phyloP scores from a whole-genome alignment of 257 asterid species.

The Solanum ossicruentum region DNA sequence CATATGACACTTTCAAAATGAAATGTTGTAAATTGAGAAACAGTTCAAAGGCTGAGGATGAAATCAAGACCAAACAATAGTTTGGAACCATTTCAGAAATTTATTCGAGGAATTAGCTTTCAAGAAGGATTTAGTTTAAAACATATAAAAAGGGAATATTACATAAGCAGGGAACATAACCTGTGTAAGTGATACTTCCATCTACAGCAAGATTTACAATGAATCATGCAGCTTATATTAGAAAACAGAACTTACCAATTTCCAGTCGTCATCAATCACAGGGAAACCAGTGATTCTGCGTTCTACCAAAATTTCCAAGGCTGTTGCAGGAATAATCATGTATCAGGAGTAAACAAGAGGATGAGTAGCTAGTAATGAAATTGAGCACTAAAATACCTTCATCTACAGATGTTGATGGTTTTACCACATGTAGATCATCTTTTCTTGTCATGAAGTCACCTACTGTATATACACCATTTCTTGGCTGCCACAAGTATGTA shows the following conservation, averaged over 20 bases:
- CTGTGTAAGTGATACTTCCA: background rate
- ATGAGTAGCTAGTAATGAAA: background rate
- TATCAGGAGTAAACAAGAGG: background rate
- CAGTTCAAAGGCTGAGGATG: background rate
- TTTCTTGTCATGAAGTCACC: slow-evolving; percentile 73
- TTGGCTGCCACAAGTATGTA: slow-evolving; percentile 19
- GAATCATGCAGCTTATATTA: background rate
- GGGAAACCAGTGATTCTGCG: slow-evolving; percentile 79
- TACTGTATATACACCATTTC: slow-evolving; percentile 49
- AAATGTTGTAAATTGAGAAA: background rate
- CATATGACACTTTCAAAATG: background rate
- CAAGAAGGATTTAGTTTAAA: background rate
- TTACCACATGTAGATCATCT: slow-evolving; percentile 64
- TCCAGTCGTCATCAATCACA: slow-evolving; percentile 73
- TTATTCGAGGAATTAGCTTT: background rate
- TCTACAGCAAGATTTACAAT: background rate
- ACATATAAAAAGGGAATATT: background rate
- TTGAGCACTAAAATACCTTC: slow-evolving; percentile 32
- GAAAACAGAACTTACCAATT: slow-evolving; percentile 34
- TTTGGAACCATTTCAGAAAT: background rate
- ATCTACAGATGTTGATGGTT: slow-evolving; percentile 60
- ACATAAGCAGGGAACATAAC: background rate
- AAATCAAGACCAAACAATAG: background rate
- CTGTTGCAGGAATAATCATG: slow-evolving; percentile 17
- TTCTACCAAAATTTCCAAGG: slow-evolving; percentile 64